phyloP scores from a whole-genome alignment of 176 grass and related monocot genomes.

The Cenchrus purpureus region DNA sequence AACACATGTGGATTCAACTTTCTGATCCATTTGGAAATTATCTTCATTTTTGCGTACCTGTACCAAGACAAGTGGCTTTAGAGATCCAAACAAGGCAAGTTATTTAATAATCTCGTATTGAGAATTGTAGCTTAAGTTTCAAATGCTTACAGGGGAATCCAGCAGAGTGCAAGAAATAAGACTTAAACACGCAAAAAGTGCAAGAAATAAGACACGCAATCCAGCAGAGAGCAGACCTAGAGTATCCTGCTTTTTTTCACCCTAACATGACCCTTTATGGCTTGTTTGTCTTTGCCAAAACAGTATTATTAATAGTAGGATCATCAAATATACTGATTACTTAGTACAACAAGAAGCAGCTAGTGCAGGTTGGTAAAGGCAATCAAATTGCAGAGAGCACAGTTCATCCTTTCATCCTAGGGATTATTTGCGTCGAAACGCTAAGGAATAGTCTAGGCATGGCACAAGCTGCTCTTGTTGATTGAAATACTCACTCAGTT shows the following conservation, averaged over 20 bases:
- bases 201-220: slow-evolving; percentile 31
- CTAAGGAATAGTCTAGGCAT: neutral
- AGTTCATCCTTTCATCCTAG: neutral
- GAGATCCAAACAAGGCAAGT: neutral
- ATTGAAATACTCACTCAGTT: no score
- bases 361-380: neutral
- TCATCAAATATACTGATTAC: neutral
- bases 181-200: neutral
- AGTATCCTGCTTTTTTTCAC: slow-evolving; percentile 97
- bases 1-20: slow-evolving; percentile 41
- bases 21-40: slow-evolving; percentile 33
- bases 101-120: neutral
- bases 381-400: neutral
- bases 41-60: slow-evolving; percentile 78
- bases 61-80: slow-evolving; percentile 26
- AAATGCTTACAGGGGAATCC: neutral
- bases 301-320: neutral
- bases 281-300: slow-evolving; percentile 92
- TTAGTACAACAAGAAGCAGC: neutral
- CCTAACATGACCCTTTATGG: slow-evolving; percentile 87
- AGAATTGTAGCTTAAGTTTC: neutral
- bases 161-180: neutral
- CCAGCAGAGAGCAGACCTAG: slow-evolving; percentile 64
- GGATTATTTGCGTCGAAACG: neutral
- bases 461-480: neutral